Base-by-base conservation (phyloP, 768 basidiomycete genomes). In the Coprinopsis sp. region DNA sequence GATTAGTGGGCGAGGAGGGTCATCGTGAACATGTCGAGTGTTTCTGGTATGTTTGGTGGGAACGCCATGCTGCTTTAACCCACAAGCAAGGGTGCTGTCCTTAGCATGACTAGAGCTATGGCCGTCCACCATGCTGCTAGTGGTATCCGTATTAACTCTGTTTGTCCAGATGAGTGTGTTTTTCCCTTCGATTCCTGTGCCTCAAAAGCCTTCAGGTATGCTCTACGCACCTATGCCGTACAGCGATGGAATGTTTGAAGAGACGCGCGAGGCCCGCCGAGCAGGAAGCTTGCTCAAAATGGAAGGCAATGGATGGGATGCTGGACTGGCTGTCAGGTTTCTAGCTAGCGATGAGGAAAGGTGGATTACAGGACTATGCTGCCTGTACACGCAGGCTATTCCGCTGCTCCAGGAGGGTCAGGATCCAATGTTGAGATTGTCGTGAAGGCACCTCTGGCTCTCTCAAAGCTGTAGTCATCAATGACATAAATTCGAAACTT, bases 71-170 rank as follows among this genome's bases (percentile, higher is more conserved):
- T 71, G 25, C 55, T 73, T 11, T 73, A 73, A 33, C 69, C 69
- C 0, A 70, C 68, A 18, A 70, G 67, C 46, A 73, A 71, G 53
- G 70, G 70, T 3, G 71, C 71, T 1, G 53, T 71, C 10, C 54
- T 73, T 27, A 71, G 71, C 31, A 69, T 73, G 65, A 73, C 71
- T 1, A 57, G 69, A 34, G 70, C 71, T 2, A 73, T 73, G 71
- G 71, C 69, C 0, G 63, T 61, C 1, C 70, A 73, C 44, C 71
- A 71, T 51, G 70, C 65, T 0, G 58, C 64, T 3, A 59, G 61
- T 18, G 69, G 67, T 1, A 71, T 73, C 39, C 59, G 67, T 33
- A 67, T 70, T 8, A 70, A 70, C 31, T 69, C 64, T 50, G 69
- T 70, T 10, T 69, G 66, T 56, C 67, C 69, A 38, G 71, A 70